phyloP scores from a whole-genome alignment of 164 flowering plant genomes.

The Tinospora cordifolia region DNA sequence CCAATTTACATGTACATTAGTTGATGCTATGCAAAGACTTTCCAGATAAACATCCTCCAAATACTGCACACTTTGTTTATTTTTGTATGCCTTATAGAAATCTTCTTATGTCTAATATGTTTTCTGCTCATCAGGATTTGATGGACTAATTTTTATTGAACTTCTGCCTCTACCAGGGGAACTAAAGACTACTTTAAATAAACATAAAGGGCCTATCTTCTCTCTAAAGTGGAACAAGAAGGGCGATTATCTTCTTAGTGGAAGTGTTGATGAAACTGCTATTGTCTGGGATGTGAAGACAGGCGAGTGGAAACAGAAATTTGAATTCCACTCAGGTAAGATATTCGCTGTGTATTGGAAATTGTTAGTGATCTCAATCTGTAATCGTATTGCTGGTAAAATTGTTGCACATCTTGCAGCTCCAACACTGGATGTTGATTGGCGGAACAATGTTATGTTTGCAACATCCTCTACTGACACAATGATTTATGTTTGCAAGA shows the following conservation, averaged over 20 bases:
- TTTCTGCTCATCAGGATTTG: background rate
- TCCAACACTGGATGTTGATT: slow-evolving; percentile 97
- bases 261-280: slow-evolving; percentile 94
- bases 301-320: slow-evolving; percentile 86
- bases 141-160: background rate
- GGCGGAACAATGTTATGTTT: slow-evolving; percentile 84
- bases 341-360: background rate
- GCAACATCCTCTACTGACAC: slow-evolving; percentile 93
- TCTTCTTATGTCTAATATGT: background rate
- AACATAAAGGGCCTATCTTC: slow-evolving; percentile 91
- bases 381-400: background rate
- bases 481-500: slow-evolving; percentile 93
- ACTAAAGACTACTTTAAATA: slow-evolving; percentile 61
- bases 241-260: slow-evolving; percentile 93
- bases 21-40: no score
- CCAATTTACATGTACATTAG: no score
- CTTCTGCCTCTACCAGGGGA: slow-evolving; percentile 46
- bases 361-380: background rate
- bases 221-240: slow-evolving; percentile 97
- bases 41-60: no score
- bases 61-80: no score
- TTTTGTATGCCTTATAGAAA: background rate
- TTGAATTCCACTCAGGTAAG: slow-evolving; percentile 83
- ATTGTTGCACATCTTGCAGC: slow-evolving; percentile 33
- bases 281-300: slow-evolving; percentile 95